Base-by-base conservation (phyloP, 768 basidiomycete species). In the Macrolepiota fuliginosa region DNA sequence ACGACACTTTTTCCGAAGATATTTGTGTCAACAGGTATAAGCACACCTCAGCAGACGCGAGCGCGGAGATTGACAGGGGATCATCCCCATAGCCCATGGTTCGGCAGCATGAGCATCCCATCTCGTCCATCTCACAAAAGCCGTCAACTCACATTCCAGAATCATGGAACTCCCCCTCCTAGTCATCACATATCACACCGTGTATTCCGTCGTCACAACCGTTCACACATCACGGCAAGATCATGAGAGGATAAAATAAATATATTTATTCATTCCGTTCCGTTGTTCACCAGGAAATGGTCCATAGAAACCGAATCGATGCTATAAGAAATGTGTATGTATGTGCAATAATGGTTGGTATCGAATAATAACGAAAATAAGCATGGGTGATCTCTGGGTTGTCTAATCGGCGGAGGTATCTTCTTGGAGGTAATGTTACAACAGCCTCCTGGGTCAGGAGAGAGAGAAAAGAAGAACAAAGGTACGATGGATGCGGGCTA, bases 341-440 rank as follows among this genome's bases (percentile, higher is more conserved):
- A 49, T 47, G 54, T 42, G 27, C 22, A 54, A 39, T 53, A 54
- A 35, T 46, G 22, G 22, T 53, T 61, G 60, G 60, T 61, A 61
- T 61, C 60, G 60, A 54, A 55, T 54, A 54, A 55, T 37, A 54
- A 45, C 2, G 15, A 50, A 32, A 39, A 39, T 58, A 49, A 42
- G 54, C 60, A 55, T 50, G 53, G 42, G 54, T 50, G 46, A 46
- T 55, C 53, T 61, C 45, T 19, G 35, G 24, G 40, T 5, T 54
- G 53, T 61, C 60, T 61, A 61, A 55, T 54, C 53, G 42, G 42
- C 60, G 54, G 53, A 61, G 60, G 60, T 61, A 61, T 54, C 60
- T 35, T 53, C 32, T 36, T 47, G 15, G 25, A 39, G 46, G 22
- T 61, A 61, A 25, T 61, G 45, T 42, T 61, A 61, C 60, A 61